A percentile compares a stretch with the other conserved stretches of the same genome.
Conservation (phyloP, 176 grass and related monocot species). For the Rhynchospora pubera region DNA sequence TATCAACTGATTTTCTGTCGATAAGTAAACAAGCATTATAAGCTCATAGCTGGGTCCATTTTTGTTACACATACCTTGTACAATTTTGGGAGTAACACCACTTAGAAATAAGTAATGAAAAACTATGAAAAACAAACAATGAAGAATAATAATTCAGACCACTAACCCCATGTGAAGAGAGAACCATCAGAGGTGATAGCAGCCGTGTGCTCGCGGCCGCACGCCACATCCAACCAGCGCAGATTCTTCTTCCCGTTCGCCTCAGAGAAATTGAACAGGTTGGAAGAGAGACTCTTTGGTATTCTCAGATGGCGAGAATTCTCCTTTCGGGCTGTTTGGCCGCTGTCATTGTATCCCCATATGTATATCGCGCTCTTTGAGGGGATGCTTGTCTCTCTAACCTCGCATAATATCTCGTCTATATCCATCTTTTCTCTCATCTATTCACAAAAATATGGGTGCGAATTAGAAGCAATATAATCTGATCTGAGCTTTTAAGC, state of each 20-base stretch:
- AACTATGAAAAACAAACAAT: background rate
- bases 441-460: background rate
- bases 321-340: slow-evolving; percentile 75
- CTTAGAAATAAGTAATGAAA: background rate
- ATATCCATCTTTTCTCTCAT: slow-evolving; percentile 49
- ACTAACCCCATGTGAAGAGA: slow-evolving; percentile 82
- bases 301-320: slow-evolving; percentile 69
- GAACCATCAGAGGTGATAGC: slow-evolving; percentile 78
- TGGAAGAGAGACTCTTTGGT: slow-evolving; percentile 70
- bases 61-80: background rate
- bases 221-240: slow-evolving; percentile 76
- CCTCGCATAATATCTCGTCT: slow-evolving; percentile 43
- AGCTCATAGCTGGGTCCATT: background rate
- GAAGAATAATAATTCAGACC: background rate
- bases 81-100: background rate
- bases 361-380: slow-evolving; percentile 81
- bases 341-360: slow-evolving; percentile 92
- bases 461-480: slow-evolving; percentile 13
- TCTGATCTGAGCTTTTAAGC: background rate
- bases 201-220: slow-evolving; percentile 82
- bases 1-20: background rate
- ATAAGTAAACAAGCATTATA: background rate
- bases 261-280: slow-evolving; percentile 42
- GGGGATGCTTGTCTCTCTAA: slow-evolving; percentile 30
- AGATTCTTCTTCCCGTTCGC: slow-evolving; percentile 31